phyloP scores from a whole-genome alignment of 139 green algal species.

The Microglena sp. region DNA sequence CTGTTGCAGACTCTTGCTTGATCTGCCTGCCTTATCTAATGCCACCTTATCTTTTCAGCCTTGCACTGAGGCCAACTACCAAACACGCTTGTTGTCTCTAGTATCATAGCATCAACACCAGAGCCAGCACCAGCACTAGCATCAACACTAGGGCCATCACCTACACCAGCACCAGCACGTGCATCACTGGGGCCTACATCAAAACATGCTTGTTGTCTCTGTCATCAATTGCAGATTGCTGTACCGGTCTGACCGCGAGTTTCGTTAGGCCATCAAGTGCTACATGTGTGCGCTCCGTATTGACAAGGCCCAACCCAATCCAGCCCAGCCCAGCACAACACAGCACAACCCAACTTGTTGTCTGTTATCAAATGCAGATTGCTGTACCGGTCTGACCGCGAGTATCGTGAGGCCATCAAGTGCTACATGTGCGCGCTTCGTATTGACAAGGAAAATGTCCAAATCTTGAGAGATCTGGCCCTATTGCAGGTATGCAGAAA shows the following conservation, averaged over 20 bases:
- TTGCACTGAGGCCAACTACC: too few relatives aligned
- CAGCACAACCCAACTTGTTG: not conserved
- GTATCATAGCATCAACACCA: too few relatives aligned
- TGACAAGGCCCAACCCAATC: conserved; percentile 46
- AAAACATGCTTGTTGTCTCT: too few relatives aligned
- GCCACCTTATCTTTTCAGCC: not conserved
- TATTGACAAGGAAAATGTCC: conserved; percentile 86
- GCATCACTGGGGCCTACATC: too few relatives aligned
- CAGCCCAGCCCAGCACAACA: too few relatives aligned
- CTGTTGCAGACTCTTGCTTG: not conserved
- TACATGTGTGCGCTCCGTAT: conserved; percentile 91
- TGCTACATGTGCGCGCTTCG: conserved; percentile 96
- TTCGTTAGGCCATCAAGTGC: conserved; percentile 96
- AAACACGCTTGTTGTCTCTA: too few relatives aligned
- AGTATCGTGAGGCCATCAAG: conserved; percentile 98
- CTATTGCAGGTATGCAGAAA: conserved; percentile 58
- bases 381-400: conserved; percentile 82
- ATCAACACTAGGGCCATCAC: too few relatives aligned
- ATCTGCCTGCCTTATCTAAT: not conserved
- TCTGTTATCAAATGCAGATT: conserved; percentile 45
- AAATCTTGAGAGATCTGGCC: conserved; percentile 86
- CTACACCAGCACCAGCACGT: too few relatives aligned
- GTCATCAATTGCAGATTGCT: conserved; percentile 77
- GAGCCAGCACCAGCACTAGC: too few relatives aligned
- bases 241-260: conserved; percentile 85